These are phyloP conservation scores for Pythium sukuiense DNA, from an alignment of 352 stramenopile species.

Conservation along the genomic window DNA sequence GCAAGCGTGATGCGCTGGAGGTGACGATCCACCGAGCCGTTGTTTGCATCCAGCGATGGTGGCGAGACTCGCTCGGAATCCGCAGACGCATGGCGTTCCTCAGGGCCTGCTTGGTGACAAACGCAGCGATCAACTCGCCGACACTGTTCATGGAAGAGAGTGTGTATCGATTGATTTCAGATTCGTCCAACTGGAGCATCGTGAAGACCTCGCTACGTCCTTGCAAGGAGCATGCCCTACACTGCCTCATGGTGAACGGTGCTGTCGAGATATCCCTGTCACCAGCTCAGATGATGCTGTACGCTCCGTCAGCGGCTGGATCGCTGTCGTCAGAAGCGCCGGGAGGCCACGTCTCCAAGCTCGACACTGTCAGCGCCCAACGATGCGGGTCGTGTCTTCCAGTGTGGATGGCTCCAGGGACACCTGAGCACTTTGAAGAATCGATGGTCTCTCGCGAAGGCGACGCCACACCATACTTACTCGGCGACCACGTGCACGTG, in stretches of 20 bases:
- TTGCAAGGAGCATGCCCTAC: slow-evolving; percentile 53
- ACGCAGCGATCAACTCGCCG: slow-evolving; percentile 52
- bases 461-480: slow-evolving; percentile 51
- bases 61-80: slow-evolving; percentile 50
- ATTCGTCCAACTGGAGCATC: slow-evolving; percentile 32
- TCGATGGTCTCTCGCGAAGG: slow-evolving; percentile 59
- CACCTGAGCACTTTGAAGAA: slow-evolving; percentile 50
- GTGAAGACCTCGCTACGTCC: slow-evolving; percentile 31
- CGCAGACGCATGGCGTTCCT: slow-evolving; percentile 51
- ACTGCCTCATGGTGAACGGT: slow-evolving; percentile 42
- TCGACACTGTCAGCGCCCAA: slow-evolving; percentile 26
- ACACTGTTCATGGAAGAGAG: slow-evolving; percentile 72
- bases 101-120: slow-evolving; percentile 44
- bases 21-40: slow-evolving; percentile 51
- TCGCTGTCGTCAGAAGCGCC: not conserved
- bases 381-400: slow-evolving; percentile 58
- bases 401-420: slow-evolving; percentile 53
- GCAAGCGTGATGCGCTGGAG: slow-evolving; percentile 47
- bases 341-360: not conserved
- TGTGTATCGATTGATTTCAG: slow-evolving; percentile 44
- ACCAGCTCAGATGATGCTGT: slow-evolving; percentile 41
- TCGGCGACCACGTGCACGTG: slow-evolving; percentile 51
- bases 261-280: slow-evolving; percentile 49
- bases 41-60: slow-evolving; percentile 73
- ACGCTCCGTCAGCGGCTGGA: not conserved